Base-by-base conservation (phyloP, 306 rosid species). In the Chamaecrista fasciculata region DNA sequence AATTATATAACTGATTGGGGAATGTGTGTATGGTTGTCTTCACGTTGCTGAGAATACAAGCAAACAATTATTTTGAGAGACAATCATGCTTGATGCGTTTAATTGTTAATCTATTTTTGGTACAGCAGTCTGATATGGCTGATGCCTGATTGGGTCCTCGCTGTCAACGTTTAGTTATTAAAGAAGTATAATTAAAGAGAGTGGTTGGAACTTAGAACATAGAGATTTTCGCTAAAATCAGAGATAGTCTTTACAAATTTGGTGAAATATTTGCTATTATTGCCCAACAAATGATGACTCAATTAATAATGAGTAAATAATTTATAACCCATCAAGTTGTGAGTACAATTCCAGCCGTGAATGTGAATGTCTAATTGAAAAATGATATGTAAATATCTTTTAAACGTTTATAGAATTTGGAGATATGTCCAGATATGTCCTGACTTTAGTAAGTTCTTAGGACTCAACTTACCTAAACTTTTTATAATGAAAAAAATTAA, bases 11-110 rank as follows among this genome's bases (percentile, higher is more conserved):
- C 46, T 11, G 4, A 40, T 40, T 40, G 1, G 1, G 0, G 46
- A 2, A 37, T 37, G 19, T 43, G 26, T 19, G 26, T n/a, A n/a
- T 39, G 48, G 5, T 40, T 6, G 5, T 23, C 67, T 37, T 12
- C 28, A 14, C 67, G 34, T 39, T 62, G 21, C 67, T 43, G 36
- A 21, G 40, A 23, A 62, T 19, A 12, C 49, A 62, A 62, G 68
- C 52, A 23, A 40, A 23, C 37, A 25, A 21, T 62, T 42, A 12
- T 21, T 6, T 39, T 11, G 50, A 2, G 50, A 2, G 33, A 11
- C 20, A 62, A 24, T 37, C 67, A 21, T 39, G 67, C 18, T 7
- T 37, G 50, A 21, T 39, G 67, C 18, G 8, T 7, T 48, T 28
- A 5, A 55, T 25, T 4, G 26, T 55, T 55, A 5, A 10, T 12